A percentile compares a stretch with the other conserved stretches of the same genome.
phyloP scores from a whole-genome alignment of 148 eudicot genomes.

The Diospyros kaki region DNA sequence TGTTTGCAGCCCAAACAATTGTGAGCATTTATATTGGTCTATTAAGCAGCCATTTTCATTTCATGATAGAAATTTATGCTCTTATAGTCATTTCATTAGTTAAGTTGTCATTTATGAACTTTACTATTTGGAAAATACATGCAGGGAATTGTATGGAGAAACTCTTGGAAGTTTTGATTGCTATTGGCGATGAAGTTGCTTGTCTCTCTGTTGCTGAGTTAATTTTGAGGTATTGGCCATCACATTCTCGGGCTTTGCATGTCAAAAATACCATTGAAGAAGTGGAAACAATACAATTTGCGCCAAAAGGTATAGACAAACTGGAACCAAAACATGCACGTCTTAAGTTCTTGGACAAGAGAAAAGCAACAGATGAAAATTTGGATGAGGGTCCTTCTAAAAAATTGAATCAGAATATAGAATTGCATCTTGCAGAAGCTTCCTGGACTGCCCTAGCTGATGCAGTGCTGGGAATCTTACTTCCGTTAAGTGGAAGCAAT shows the following conservation, averaged over 20 bases:
- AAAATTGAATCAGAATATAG: slow-evolving; percentile 54
- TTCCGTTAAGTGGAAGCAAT: slow-evolving; percentile 28
- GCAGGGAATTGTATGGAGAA: slow-evolving; percentile 99
- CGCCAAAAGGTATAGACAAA: slow-evolving; percentile 94
- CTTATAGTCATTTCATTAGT: neutral
- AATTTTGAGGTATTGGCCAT: slow-evolving; percentile 91
- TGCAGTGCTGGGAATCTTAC: slow-evolving; percentile 49
- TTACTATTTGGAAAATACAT: slow-evolving; percentile 11
- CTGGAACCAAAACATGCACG: slow-evolving; percentile 83
- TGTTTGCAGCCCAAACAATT: slow-evolving; percentile 92
- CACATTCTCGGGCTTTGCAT: slow-evolving; percentile 91
- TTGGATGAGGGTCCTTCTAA: slow-evolving; percentile 34
- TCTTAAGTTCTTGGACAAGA: slow-evolving; percentile 72
- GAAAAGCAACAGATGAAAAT: slow-evolving; percentile 49
- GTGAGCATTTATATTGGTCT: slow-evolving; percentile 40
- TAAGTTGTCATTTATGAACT: too few relatives aligned
- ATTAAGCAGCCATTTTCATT: neutral
- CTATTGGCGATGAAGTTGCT: slow-evolving; percentile 93
- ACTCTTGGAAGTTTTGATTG: slow-evolving; percentile 91
- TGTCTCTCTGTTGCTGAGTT: slow-evolving; percentile 88
- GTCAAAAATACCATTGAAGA: slow-evolving; percentile 84
- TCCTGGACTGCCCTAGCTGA: slow-evolving; percentile 73
- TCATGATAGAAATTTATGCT: neutral
- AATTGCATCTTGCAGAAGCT: slow-evolving; percentile 56
- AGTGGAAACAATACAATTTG: slow-evolving; percentile 72